Evolutionary conservation across 257 asterid species (phyloP).

Genomic region (Plantago ovata): DNA sequence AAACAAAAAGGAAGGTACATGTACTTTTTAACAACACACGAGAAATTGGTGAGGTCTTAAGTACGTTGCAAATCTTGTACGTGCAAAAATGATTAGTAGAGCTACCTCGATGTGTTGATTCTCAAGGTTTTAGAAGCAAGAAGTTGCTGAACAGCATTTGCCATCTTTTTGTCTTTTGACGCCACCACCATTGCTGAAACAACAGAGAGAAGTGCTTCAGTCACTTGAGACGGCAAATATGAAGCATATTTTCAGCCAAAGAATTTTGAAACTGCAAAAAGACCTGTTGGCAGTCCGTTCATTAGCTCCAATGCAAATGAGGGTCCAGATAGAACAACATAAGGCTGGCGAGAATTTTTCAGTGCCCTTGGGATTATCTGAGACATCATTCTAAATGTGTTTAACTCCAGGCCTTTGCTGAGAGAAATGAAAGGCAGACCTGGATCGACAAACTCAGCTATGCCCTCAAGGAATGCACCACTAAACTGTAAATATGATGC

Average conservation of each 20-base stretch:
- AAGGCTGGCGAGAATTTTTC: constrained; percentile 87
- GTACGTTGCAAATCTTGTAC: too few species aligned
- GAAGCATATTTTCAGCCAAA: constrained; percentile 6
- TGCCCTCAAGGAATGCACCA: constrained; percentile 72
- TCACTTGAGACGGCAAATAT: constrained; percentile 16
- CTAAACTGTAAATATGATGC: constrained; percentile 59
- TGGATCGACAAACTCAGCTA: constrained; percentile 81
- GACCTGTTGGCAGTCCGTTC: constrained; percentile 91
- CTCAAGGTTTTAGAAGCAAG: constrained; percentile 72
- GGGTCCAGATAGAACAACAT: constrained; percentile 83
- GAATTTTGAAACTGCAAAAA: constrained; percentile 22
- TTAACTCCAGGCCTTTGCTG: constrained; percentile 92
- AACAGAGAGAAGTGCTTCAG: constrained; percentile 9
- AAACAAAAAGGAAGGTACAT: too few species aligned
- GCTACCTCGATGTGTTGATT: constrained; percentile 86
- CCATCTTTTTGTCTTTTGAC: constrained; percentile 81
- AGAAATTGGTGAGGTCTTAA: too few species aligned
- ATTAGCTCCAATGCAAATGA: constrained; percentile 89
- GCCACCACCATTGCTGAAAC: constrained; percentile 84
- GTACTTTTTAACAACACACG: too few species aligned
- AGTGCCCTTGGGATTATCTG: constrained; percentile 80
- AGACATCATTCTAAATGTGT: constrained; percentile 81
- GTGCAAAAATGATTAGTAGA: too few species aligned
- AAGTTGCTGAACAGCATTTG: constrained; percentile 83
- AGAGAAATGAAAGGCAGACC: constrained; percentile 85